phyloP scores from a whole-genome alignment of 208 protist genomes.

The Novymonas esmeraldas region DNA sequence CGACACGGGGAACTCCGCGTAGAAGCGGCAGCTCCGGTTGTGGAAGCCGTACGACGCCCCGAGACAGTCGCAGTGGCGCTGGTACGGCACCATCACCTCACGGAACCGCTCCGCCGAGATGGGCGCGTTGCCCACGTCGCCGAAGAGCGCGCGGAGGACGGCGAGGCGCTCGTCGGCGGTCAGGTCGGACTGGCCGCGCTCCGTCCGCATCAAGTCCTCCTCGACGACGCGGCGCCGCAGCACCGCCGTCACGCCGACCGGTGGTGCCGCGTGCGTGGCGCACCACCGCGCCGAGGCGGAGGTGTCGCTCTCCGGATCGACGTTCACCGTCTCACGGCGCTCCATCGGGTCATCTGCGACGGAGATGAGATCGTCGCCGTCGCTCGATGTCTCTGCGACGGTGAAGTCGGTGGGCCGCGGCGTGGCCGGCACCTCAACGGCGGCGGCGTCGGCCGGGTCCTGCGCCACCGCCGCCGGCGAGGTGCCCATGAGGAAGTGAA shows the following conservation, averaged over 20 bases:
- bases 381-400: background rate
- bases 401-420: conserved; percentile 1
- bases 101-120: conserved; percentile 30
- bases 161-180: conserved; percentile 21
- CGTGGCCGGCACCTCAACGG: background rate
- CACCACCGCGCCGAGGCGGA: background rate
- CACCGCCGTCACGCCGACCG: conserved; percentile 13
- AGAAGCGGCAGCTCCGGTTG: conserved; percentile 18
- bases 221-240: conserved; percentile 29
- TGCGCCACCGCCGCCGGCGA: conserved; percentile 1
- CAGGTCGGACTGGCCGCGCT: conserved; percentile 16
- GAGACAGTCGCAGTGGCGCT: conserved; percentile 36
- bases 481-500: background rate
- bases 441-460: too few relatives aligned
- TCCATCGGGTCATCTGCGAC: background rate
- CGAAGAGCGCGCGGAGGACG: conserved; percentile 25
- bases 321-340: conserved; percentile 12
- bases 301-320: conserved; percentile 7
- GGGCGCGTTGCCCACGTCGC: conserved; percentile 10
- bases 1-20: background rate
- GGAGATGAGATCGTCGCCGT: conserved; percentile 9
- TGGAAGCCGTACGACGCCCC: conserved; percentile 39
- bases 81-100: conserved; percentile 33
- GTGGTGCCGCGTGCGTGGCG: background rate
- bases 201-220: conserved; percentile 19